These are phyloP conservation scores for Lasiodiplodia sp. DNA, from an alignment of 2,329 filamentous ascomycete species.

Conservation along the genomic window DNA sequence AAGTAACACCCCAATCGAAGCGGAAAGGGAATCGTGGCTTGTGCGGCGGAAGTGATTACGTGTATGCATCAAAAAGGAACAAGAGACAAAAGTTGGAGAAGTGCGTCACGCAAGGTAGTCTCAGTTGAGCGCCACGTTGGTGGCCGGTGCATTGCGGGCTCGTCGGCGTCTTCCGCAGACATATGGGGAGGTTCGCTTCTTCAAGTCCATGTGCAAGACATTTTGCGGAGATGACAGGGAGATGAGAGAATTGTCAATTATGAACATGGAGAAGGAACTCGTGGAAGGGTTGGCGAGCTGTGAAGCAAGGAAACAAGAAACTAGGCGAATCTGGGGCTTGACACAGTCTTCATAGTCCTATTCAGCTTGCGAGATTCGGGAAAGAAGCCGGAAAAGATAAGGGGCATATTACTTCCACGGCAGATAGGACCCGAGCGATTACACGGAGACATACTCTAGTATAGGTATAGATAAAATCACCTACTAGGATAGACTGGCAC, in stretches of 20 bases:
- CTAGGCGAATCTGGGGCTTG: background rate
- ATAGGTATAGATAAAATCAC: background rate
- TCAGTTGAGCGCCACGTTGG: slow-evolving; percentile 10
- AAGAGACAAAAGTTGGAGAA: background rate
- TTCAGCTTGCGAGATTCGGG: background rate
- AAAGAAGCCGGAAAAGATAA: background rate
- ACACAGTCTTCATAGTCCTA: slow-evolving; percentile 5
- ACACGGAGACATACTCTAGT: background rate
- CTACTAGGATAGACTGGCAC: background rate
- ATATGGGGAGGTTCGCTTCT: background rate
- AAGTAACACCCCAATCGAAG: background rate
- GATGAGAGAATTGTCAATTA: background rate
- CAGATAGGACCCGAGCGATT: background rate
- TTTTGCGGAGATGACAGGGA: background rate
- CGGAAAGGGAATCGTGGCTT: background rate
- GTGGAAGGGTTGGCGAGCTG: background rate
- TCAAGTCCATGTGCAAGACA: slow-evolving; percentile 23
- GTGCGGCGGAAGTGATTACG: background rate
- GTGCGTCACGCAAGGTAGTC: slow-evolving; percentile 1
- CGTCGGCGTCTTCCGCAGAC: background rate
- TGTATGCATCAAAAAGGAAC: background rate
- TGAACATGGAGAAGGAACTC: background rate
- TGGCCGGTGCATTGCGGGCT: background rate
- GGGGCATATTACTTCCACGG: background rate
- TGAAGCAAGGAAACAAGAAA: background rate